Evolutionary conservation across 2,329 filamentous ascomycete species (phyloP).

Genomic region (Fusarium tupiense): DNA sequence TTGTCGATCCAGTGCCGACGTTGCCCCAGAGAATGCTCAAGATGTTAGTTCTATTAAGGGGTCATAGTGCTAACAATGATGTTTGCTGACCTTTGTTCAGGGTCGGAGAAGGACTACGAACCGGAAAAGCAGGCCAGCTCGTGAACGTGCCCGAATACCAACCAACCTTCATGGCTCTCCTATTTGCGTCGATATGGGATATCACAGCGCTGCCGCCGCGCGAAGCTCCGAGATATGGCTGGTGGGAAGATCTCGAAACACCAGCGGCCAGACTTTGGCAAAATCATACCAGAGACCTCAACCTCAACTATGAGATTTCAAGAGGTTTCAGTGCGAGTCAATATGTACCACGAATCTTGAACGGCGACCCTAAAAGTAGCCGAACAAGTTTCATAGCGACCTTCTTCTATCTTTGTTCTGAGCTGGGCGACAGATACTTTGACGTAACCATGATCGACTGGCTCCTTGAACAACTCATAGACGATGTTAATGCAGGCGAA

Average conservation of each 20-base stretch:
- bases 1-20: conserved; percentile 32
- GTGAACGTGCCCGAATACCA: conserved; percentile 55
- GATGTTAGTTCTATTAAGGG: conserved; percentile 16
- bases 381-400: conserved; percentile 58
- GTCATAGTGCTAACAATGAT: neutral
- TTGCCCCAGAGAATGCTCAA: conserved; percentile 56
- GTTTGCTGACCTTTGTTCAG: conserved; percentile 42
- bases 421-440: conserved; percentile 53
- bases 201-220: conserved; percentile 48
- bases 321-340: conserved; percentile 46
- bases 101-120: conserved; percentile 54
- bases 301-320: conserved; percentile 51
- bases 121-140: conserved; percentile 51
- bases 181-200: conserved; percentile 56
- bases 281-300: conserved; percentile 48
- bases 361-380: conserved; percentile 51
- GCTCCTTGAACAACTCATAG: conserved; percentile 57
- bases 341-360: conserved; percentile 48
- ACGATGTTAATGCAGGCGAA: conserved; percentile 55
- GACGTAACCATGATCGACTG: conserved; percentile 57
- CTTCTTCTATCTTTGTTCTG: conserved; percentile 59
- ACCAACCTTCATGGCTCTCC: conserved; percentile 56
- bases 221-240: conserved; percentile 49
- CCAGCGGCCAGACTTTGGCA: conserved; percentile 50
- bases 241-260: conserved; percentile 50